Conservation (phyloP, 2,329 filamentous ascomycete genomes). For the Fusarium sacchari region DNA sequence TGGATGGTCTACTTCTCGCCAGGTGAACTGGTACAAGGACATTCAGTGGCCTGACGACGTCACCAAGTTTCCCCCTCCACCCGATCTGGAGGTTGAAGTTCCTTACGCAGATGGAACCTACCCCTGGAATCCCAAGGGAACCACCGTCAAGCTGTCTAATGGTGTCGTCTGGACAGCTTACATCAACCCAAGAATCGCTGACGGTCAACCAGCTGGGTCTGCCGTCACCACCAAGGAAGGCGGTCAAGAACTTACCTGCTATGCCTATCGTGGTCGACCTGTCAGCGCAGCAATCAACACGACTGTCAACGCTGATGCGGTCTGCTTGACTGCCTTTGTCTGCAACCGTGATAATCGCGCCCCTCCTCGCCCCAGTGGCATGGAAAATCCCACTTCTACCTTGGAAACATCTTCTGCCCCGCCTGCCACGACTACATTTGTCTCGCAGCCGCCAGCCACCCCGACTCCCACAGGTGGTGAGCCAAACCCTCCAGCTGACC, state of each 20-base stretch:
- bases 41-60: slow-evolving; percentile 50
- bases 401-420: slow-evolving; percentile 46
- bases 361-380: slow-evolving; percentile 49
- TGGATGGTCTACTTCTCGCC: slow-evolving; percentile 56
- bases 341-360: slow-evolving; percentile 51
- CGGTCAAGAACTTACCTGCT: slow-evolving; percentile 53
- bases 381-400: slow-evolving; percentile 50
- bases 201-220: slow-evolving; percentile 53
- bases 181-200: slow-evolving; percentile 54
- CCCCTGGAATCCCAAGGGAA: slow-evolving; percentile 52
- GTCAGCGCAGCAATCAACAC: slow-evolving; percentile 53
- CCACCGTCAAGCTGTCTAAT: slow-evolving; percentile 52
- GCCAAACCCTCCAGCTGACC: slow-evolving; percentile 46
- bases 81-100: slow-evolving; percentile 53
- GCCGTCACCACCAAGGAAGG: slow-evolving; percentile 54
- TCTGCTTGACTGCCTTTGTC: slow-evolving; percentile 55
- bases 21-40: slow-evolving; percentile 56
- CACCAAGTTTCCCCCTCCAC: slow-evolving; percentile 49
- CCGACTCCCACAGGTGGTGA: slow-evolving; percentile 38
- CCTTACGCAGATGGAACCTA: slow-evolving; percentile 52
- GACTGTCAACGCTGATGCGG: slow-evolving; percentile 50
- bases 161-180: slow-evolving; percentile 55
- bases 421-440: slow-evolving; percentile 49
- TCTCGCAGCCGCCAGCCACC: slow-evolving; percentile 44
- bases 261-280: slow-evolving; percentile 54